Conservation (phyloP, 768 basidiomycete genomes). For the Sarcodon aspratus region DNA sequence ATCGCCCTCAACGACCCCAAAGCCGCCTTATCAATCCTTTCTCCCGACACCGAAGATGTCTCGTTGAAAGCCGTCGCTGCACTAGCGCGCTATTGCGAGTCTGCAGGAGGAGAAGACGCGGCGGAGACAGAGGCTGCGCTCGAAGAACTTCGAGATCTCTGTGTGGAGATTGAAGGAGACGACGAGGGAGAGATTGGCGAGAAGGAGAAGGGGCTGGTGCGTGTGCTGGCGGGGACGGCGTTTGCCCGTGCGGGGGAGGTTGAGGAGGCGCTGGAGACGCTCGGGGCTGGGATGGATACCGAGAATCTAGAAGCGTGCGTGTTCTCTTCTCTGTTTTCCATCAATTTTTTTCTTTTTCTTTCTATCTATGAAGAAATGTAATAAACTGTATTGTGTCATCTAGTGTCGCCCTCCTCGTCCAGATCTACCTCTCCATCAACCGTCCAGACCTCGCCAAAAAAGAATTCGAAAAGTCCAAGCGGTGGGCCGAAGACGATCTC, state of each 20-base stretch:
- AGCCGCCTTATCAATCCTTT: conserved; percentile 45
- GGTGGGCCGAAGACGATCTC: conserved; percentile 82
- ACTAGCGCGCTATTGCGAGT: conserved; percentile 58
- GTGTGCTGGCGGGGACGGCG: conserved; percentile 75
- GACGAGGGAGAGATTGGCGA: conserved; percentile 50
- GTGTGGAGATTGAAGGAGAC: conserved; percentile 78
- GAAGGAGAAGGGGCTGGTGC: conserved; percentile 61
- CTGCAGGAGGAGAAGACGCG: conserved; percentile 16
- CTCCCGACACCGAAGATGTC: conserved; percentile 47
- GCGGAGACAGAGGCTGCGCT: conserved; percentile 36
- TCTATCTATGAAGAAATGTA: background rate
- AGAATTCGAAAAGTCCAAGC: conserved; percentile 74
- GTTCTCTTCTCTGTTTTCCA: background rate
- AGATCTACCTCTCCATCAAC: conserved; percentile 86
- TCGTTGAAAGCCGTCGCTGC: conserved; percentile 60
- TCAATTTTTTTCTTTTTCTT: conserved; percentile 5
- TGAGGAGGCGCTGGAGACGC: conserved; percentile 87
- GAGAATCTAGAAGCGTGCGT: conserved; percentile 85
- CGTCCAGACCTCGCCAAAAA: conserved; percentile 81
- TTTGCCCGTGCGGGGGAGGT: conserved; percentile 78
- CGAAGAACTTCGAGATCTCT: conserved; percentile 77
- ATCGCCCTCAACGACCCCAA: conserved; percentile 57
- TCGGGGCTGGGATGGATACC: conserved; percentile 49
- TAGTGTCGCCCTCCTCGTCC: conserved; percentile 74
- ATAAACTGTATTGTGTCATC: background rate